Percentiles rank a stretch among this genome's conserved stretches.
These are phyloP conservation scores for Penicillium sp. DNA, from an alignment of 2,329 filamentous ascomycete genomes.

Conservation along the genomic window DNA sequence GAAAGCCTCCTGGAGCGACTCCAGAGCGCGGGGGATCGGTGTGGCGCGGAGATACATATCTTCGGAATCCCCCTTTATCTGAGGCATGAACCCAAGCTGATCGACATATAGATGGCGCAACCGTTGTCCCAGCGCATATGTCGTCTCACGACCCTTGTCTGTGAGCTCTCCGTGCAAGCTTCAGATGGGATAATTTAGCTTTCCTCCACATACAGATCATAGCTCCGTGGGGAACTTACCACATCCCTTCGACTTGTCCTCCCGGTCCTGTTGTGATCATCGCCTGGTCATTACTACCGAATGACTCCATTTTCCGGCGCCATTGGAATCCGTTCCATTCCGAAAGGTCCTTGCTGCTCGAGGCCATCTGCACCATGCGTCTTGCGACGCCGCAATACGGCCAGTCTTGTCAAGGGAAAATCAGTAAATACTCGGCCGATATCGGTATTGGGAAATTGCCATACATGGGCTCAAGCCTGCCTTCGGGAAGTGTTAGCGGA, in stretches of 20 bases:
- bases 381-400: conserved; percentile 81
- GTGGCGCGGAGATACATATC: conserved; percentile 72
- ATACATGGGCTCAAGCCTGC: conserved; percentile 51
- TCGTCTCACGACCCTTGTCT: conserved; percentile 70
- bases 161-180: conserved; percentile 65
- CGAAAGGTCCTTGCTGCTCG: conserved; percentile 52
- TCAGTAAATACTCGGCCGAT: conserved; percentile 15
- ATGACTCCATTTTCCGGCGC: conserved; percentile 76
- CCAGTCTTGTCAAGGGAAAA: conserved; percentile 59
- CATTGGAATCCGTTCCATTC: conserved; percentile 61
- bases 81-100: conserved; percentile 69
- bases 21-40: conserved; percentile 70
- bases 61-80: conserved; percentile 54
- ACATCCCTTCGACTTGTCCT: conserved; percentile 75
- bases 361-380: conserved; percentile 64
- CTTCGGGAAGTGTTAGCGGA: conserved; percentile 30
- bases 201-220: not conserved
- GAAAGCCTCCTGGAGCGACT: conserved; percentile 74
- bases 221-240: conserved; percentile 53
- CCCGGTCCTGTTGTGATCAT: conserved; percentile 65
- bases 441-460: not conserved
- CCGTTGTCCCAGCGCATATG: conserved; percentile 65
- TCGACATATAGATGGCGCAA: conserved; percentile 72
- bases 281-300: conserved; percentile 68
- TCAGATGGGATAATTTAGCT: conserved; percentile 12